phyloP scores from a whole-genome alignment of 352 stramenopile species.

The Blastocystis sp. region DNA sequence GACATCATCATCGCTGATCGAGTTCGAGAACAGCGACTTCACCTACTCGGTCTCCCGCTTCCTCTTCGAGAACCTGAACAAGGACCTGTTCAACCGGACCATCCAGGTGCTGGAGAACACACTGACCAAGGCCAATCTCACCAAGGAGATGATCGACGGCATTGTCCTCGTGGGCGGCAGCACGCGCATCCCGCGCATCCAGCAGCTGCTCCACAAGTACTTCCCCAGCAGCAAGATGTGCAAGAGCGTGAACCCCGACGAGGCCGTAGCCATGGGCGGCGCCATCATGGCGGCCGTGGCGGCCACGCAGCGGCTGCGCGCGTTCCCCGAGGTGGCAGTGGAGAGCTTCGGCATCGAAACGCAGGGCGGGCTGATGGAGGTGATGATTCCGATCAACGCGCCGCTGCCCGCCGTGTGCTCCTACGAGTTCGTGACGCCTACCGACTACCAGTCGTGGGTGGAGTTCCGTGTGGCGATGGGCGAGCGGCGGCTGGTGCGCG shows the following conservation, averaged over 20 bases:
- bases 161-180: constrained; percentile 80
- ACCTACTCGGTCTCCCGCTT: neutral
- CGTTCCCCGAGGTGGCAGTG: neutral
- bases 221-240: constrained; percentile 77
- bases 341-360: constrained; percentile 22
- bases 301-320: neutral
- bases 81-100: neutral
- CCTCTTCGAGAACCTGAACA: neutral
- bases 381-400: constrained; percentile 34
- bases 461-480: constrained; percentile 47
- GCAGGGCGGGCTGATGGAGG: constrained; percentile 42
- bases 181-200: constrained; percentile 78
- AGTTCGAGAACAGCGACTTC: neutral
- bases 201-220: constrained; percentile 75
- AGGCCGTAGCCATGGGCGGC: constrained; percentile 84
- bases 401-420: neutral
- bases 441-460: constrained; percentile 37
- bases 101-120: constrained; percentile 80
- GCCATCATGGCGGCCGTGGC: neutral
- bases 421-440: constrained; percentile 34
- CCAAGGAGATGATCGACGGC: constrained; percentile 85
- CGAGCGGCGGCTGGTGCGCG: constrained; percentile 10
- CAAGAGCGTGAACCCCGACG: constrained; percentile 83
- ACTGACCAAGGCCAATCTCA: constrained; percentile 89
- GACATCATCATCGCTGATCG: neutral